Conservation (phyloP, 225 moss, liverwort and hornwort species). For the Thuidium tamariscinum region DNA sequence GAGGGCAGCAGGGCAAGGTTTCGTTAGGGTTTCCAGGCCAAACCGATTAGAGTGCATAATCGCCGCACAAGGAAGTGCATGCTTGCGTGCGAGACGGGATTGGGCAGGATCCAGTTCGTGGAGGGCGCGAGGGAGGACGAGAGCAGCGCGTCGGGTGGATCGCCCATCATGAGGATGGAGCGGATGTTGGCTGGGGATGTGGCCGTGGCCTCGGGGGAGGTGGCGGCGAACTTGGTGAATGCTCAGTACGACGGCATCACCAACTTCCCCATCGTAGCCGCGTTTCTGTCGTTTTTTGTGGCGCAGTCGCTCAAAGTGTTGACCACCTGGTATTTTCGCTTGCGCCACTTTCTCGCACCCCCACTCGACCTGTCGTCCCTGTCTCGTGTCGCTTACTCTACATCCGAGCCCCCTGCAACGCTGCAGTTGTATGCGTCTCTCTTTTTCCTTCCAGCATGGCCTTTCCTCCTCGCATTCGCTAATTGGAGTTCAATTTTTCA, state of each 20-base stretch:
- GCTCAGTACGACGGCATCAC: conserved; percentile 56
- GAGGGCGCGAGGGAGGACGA: not conserved
- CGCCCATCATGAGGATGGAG: conserved; percentile 22
- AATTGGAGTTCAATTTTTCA: not conserved
- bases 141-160: not conserved
- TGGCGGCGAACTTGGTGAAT: conserved; percentile 22
- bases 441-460: not conserved
- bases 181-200: conserved; percentile 28
- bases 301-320: conserved; percentile 93
- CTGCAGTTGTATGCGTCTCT: not conserved
- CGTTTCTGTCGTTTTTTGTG: conserved; percentile 78
- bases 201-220: conserved; percentile 9
- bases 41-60: not conserved
- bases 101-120: not conserved
- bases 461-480: not conserved
- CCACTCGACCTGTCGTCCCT: not conserved
- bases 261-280: conserved; percentile 87
- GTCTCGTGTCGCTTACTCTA: not conserved
- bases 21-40: not conserved
- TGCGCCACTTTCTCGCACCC: conserved; percentile 1
- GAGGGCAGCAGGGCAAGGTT: not conserved
- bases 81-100: not conserved
- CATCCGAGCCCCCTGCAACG: not conserved
- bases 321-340: conserved; percentile 78
- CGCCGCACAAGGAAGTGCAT: not conserved